These are phyloP conservation scores for Pleodorina starrii DNA, from an alignment of 139 green algal genomes.

Conservation along the genomic window DNA sequence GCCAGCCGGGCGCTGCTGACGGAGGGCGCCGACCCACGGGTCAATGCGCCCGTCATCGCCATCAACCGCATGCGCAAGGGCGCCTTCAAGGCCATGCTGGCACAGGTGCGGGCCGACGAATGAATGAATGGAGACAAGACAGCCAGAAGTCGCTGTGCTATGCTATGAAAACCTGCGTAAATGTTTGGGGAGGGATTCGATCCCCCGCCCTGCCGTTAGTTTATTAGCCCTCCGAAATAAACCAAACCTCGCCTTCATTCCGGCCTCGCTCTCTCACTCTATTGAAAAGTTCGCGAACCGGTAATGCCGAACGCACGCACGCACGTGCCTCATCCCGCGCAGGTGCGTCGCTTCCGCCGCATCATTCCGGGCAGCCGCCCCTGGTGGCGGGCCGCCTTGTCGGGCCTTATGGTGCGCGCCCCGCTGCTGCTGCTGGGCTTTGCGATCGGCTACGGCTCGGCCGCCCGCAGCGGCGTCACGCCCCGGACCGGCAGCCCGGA, in stretches of 20 bases:
- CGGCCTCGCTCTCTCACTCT: neutral
- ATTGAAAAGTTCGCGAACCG: neutral
- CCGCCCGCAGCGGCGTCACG: too few species aligned
- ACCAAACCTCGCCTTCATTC: neutral
- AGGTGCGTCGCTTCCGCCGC: slow-evolving; percentile 37
- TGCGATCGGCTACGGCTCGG: neutral
- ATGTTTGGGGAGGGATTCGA: neutral
- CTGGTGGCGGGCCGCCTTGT: neutral
- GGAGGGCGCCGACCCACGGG: slow-evolving; percentile 36
- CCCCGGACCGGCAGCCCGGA: too few species aligned
- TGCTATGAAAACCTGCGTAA: too few species aligned
- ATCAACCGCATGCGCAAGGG: slow-evolving; percentile 48
- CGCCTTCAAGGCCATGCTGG: slow-evolving; percentile 26
- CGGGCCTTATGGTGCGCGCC: neutral
- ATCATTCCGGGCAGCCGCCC: slow-evolving; percentile 22
- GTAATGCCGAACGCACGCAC: neutral
- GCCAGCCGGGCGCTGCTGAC: neutral
- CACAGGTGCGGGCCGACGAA: neutral
- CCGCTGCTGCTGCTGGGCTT: slow-evolving; percentile 1
- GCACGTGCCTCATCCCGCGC: neutral
- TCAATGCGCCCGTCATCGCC: slow-evolving; percentile 40
- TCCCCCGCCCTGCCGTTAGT: neutral
- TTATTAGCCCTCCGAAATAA: neutral
- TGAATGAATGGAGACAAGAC: neutral
- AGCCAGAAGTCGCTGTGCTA: too few species aligned